Percentiles rank a stretch among this genome's conserved stretches.
phyloP scores from a whole-genome alignment of 2,329 filamentous ascomycete species.

The Microcyclospora tardicrescens region DNA sequence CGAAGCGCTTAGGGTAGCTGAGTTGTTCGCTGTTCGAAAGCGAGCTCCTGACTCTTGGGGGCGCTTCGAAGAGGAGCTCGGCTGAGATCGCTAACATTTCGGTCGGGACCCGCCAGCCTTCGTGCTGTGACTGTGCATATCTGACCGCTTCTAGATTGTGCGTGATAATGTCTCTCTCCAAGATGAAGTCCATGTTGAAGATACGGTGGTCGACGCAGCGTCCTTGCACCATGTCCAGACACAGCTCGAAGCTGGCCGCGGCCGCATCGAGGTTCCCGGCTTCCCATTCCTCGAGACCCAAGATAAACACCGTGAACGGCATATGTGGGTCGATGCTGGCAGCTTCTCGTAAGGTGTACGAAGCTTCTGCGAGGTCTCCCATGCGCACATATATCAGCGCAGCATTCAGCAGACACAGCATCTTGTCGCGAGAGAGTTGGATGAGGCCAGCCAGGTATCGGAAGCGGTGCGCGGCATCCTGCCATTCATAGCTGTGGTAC shows the following conservation, averaged over 20 bases:
- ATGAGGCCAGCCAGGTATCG: constrained; percentile 10
- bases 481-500: constrained; percentile 21
- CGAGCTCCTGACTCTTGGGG: neutral
- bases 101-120: neutral
- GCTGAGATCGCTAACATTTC: constrained; percentile 9
- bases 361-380: constrained; percentile 16
- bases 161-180: constrained; percentile 3
- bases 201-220: constrained; percentile 5
- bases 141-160: neutral
- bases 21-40: no score
- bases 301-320: constrained; percentile 16
- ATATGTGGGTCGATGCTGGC: constrained; percentile 8
- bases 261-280: constrained; percentile 10
- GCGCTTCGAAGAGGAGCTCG: constrained; percentile 16
- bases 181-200: constrained; percentile 12
- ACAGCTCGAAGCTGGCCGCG: constrained; percentile 12
- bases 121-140: neutral
- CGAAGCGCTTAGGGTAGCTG: no score
- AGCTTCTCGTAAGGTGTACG: constrained; percentile 12
- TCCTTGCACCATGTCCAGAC: constrained; percentile 7
- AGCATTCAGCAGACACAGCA: constrained; percentile 17
- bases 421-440: constrained; percentile 6
- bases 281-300: constrained; percentile 18
- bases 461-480: constrained; percentile 18
- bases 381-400: constrained; percentile 19